Conservation (phyloP, 495 filamentous ascomycete genomes). For the Paragyromitra xinjiangensis region DNA sequence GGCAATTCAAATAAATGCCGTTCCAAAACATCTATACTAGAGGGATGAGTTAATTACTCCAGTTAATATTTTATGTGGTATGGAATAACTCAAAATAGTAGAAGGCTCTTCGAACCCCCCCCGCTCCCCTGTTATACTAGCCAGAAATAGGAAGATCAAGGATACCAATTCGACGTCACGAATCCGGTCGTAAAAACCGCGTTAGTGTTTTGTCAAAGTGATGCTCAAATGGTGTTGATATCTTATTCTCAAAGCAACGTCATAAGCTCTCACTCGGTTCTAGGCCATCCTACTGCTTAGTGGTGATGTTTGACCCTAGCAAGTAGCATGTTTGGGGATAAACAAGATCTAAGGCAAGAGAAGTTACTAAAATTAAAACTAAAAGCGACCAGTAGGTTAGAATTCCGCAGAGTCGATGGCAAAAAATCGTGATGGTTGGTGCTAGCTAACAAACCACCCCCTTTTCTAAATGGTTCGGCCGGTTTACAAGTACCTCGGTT, state of each 20-base stretch:
- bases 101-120: background rate
- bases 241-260: background rate
- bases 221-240: background rate
- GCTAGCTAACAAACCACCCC: background rate
- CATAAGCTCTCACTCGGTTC: constrained; percentile 6
- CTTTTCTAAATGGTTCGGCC: background rate
- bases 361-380: background rate
- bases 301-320: background rate
- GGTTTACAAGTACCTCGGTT: background rate
- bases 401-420: background rate
- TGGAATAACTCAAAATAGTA: background rate
- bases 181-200: background rate
- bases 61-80: background rate
- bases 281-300: background rate
- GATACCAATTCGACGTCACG: background rate
- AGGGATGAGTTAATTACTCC: background rate
- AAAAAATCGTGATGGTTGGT: background rate
- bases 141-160: background rate
- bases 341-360: background rate
- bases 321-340: background rate
- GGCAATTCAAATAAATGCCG: background rate
- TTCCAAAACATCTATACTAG: background rate
- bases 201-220: background rate
- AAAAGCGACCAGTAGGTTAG: background rate
- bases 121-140: background rate